phyloP scores from a whole-genome alignment of 2,329 filamentous ascomycete species.

The Dactylellina sp. region DNA sequence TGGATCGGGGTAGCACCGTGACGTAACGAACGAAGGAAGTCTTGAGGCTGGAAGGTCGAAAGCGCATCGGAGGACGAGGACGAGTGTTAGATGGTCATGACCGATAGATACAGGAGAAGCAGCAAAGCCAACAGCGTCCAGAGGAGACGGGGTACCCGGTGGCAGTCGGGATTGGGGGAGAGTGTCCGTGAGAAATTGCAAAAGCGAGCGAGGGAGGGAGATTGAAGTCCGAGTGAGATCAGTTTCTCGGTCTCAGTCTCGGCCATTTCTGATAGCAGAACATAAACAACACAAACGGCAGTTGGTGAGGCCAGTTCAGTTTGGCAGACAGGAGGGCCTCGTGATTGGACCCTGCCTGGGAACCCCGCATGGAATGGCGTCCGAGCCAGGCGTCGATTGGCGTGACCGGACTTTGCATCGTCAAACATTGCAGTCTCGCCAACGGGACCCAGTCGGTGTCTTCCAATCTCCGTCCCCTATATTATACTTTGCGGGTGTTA shows the following conservation, averaged over 20 bases:
- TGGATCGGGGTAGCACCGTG: constrained; percentile 26
- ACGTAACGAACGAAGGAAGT: constrained; percentile 54
- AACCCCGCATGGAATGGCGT: constrained; percentile 42
- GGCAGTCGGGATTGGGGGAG: not conserved
- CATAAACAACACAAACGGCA: constrained; percentile 38
- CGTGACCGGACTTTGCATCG: constrained; percentile 14
- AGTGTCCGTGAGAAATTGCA: constrained; percentile 2
- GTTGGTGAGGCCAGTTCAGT: too few relatives aligned
- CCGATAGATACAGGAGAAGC: constrained; percentile 5
- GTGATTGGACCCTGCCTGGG: constrained; percentile 37
- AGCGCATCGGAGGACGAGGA: constrained; percentile 41
- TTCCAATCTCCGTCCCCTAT: not conserved
- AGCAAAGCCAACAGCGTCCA: too few relatives aligned
- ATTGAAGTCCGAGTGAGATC: constrained; percentile 1
- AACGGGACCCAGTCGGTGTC: not conserved
- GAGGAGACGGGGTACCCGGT: too few relatives aligned
- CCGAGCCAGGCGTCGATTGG: constrained; percentile 43
- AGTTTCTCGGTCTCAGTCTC: not conserved
- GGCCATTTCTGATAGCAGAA: constrained; percentile 1
- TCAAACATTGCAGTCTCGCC: constrained; percentile 25
- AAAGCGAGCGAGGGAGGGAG: not conserved
- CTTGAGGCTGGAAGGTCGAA: constrained; percentile 51
- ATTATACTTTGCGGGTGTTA: not conserved
- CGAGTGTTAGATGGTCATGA: constrained; percentile 31
- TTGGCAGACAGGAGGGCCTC: not conserved